phyloP scores from a whole-genome alignment of 2,329 filamentous ascomycete species.

The Fusarium decemcellulare region DNA sequence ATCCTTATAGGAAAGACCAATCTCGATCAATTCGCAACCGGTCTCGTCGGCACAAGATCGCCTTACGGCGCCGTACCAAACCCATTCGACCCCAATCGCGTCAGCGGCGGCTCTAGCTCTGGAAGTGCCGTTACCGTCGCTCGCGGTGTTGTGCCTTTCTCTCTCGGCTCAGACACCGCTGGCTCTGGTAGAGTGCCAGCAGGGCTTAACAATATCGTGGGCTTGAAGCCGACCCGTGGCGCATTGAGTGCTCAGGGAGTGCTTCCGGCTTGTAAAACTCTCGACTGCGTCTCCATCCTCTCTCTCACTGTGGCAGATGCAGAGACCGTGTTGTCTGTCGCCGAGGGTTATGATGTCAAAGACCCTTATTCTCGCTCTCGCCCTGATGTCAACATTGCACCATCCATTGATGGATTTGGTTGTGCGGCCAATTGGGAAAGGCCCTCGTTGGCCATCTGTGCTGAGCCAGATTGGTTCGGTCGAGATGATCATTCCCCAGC shows the following conservation, averaged over 20 bases:
- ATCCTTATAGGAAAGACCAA: conserved; percentile 72
- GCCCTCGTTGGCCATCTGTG: conserved; percentile 57
- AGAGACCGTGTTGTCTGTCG: conserved; percentile 62
- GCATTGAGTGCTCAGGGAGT: conserved; percentile 65
- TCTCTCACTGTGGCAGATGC: conserved; percentile 65
- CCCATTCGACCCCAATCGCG: conserved; percentile 57
- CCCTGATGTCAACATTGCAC: conserved; percentile 14
- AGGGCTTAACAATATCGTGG: conserved; percentile 67
- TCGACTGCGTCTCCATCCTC: conserved; percentile 71
- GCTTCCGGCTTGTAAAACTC: conserved; percentile 68
- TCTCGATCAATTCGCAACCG: conserved; percentile 75
- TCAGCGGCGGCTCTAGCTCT: conserved; percentile 69
- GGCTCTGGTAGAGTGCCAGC: conserved; percentile 69
- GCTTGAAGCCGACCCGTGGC: conserved; percentile 67
- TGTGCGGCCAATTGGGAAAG: conserved; percentile 27
- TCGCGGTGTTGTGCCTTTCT: conserved; percentile 67
- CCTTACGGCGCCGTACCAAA: conserved; percentile 71
- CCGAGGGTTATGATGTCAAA: conserved; percentile 62
- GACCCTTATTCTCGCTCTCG: conserved; percentile 66
- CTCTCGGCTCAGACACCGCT: conserved; percentile 70
- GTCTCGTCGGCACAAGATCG: conserved; percentile 72
- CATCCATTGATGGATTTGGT: conserved; percentile 48
- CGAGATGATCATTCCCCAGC: conserved; percentile 55
- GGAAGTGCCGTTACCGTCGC: conserved; percentile 70
- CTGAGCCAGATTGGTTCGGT: conserved; percentile 55